Evolutionary conservation across 1,139 yeast genomes (phyloP), one percentile per base, ranked within the genome.

Genomic region (Blastobotrys capitulatus): DNA sequence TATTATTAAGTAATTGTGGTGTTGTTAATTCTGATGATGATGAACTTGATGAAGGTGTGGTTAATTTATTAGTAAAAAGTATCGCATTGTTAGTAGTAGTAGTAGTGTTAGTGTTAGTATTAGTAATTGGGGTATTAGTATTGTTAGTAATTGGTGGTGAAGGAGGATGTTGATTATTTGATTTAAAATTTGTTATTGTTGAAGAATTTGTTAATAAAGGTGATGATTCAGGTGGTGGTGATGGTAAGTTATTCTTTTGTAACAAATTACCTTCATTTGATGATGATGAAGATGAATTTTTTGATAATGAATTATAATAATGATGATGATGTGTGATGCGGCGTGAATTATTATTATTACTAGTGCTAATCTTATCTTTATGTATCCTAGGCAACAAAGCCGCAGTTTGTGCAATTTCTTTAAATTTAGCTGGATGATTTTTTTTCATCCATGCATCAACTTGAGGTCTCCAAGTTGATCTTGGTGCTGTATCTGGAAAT

Each of bases 401-500:
- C 32, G 53, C 43, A 36, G 46, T 46, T 48, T 54, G 58, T 15
- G 60, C 46, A 22, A 59, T 52, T 50, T 60, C 62, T 38, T 51
- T 50, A 25, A 58, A 50, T 44, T 57, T 60, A 15, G 52, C 49
- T 10, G 63, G 63, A 18, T 57, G 59, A 47, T 57, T 57, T 46
- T 59, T 56, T 52, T 60, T 63, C 57, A 68, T 59, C 72, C 72
- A 68, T 7, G 64, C 55, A 51, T 66, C 69, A 42, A 68, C 48
- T 55, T 68, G 72, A 1, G 71, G 70, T 38, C 70, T 55, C 72
- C 72, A 69, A 5, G 65, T 60, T 13, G 61, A 53, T 34, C 70
- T 53, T 5, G 72, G 72, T 1, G 72, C 72, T 10, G 72, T 68
- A 54, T 68, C 72, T n/a, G 72, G 68, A 49, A 64, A 68, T 38